phyloP scores from a whole-genome alignment of 2,329 filamentous ascomycete species.

The Ophiocordyceps polyrhachis-furcata region DNA sequence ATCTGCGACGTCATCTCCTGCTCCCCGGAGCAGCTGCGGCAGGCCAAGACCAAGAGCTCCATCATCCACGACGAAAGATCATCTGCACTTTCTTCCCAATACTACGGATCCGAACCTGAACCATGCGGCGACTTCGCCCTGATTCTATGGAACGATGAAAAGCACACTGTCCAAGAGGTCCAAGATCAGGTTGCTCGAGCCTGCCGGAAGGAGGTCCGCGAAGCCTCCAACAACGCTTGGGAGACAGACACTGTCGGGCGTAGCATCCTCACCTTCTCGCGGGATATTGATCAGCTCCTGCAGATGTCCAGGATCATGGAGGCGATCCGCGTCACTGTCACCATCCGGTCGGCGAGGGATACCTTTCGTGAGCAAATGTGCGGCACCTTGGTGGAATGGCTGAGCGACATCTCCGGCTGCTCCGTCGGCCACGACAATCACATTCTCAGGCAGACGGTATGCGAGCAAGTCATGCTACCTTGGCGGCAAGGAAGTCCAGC shows the following conservation, averaged over 20 bases:
- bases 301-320: conserved; percentile 73
- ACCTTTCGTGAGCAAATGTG: conserved; percentile 98
- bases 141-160: conserved; percentile 95
- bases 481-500: conserved; percentile 79
- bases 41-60: conserved; percentile 64
- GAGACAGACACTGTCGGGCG: conserved; percentile 82
- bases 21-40: conserved; percentile 81
- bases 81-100: conserved; percentile 51
- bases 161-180: conserved; percentile 88
- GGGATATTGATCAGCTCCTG: conserved; percentile 54
- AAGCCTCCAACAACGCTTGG: conserved; percentile 58
- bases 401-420: conserved; percentile 81
- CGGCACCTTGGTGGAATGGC: conserved; percentile 91
- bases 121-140: conserved; percentile 52
- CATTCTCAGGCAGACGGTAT: conserved; percentile 64
- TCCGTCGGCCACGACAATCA: conserved; percentile 63
- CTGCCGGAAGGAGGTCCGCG: conserved; percentile 51
- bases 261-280: conserved; percentile 62
- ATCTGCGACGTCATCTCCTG: conserved; percentile 97
- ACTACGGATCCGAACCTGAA: conserved; percentile 43
- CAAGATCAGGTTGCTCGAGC: conserved; percentile 77
- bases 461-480: conserved; percentile 73
- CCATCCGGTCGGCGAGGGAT: conserved; percentile 79
- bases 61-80: conserved; percentile 66
- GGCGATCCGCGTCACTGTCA: conserved; percentile 89